Base-by-base conservation (phyloP, 1,284 basidiomycete genomes). In the Cryptococcus sp. region DNA sequence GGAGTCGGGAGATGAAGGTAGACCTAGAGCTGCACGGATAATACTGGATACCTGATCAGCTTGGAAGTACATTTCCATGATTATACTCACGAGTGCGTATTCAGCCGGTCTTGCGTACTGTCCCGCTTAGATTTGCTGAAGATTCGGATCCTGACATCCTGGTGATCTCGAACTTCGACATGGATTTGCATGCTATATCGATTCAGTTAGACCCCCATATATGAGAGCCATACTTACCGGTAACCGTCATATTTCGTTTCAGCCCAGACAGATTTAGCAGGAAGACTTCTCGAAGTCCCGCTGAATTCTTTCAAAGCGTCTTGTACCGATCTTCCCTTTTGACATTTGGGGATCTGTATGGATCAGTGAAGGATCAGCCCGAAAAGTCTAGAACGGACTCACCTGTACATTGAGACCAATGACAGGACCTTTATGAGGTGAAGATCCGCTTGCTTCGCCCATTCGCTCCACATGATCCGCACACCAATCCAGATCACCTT, bases 241-340 rank as follows among this genome's bases (percentile, higher is more conserved):
- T 93, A 90, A 5, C 91, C 91, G 59, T 94, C 91, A 70, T 92
- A 91, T 73, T 95, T 94, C 1, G 84, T 89, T 76, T 95, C 91
- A 0, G 86, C 88, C 83, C 86, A 92, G 3, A 90, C 77, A 48
- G 68, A 74, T 4, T 79, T 70, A 1, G 80, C 77, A 1, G 71
- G 58, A 1, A 42, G 48, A 8, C 46, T 37, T 33, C 45, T 43
- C 30, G 13, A 32, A 23, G 48, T 53, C 4, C 58, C 62, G 10
- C 66, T 54, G 45, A 88, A 81, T 32, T 77, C 73, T 30, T 78
- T 75, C 11, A 90, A 74, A 0, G 85, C 83, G 50, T 87, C 80
- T 4, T 75, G 60, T 38, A 84, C 80, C 8, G 82, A 80, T 50
- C 81, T 78, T 3, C 84, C 88, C 69, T 91, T 91, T 34, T 80